Evolutionary conservation across 139 green algal species (phyloP), one percentile per base, ranked within the genome.

Genomic region (Picochlorum sp.): DNA sequence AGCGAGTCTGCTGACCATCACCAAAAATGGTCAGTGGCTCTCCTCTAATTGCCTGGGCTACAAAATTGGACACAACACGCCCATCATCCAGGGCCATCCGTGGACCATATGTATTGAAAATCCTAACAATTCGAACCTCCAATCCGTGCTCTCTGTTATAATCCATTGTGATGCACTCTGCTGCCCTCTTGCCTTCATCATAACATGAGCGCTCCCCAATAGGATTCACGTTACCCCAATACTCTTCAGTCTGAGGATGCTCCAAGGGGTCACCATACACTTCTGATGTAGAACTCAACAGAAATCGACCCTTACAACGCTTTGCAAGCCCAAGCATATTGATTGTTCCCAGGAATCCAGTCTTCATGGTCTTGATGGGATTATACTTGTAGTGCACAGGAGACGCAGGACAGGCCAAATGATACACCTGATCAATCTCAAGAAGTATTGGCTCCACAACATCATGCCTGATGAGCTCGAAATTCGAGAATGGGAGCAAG

Each of bases 361-460:
- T 99, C 76, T 99, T 99, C 52, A 90, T 87, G 2, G 92, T 98
- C 77, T 98, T 98, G 74, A 98, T 95, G 24, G 94, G 94, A 70
- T 99, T 97, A 81, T 97, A 97, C 88, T 99, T 98, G 88, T 99
- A 99, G 77, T 98, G 92, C 21, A 99, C 86, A 10, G 94, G 94
- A 0, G 92, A 98, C 0, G 94, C 94, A n/a, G 94, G 94, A 83
- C 94, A 99, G 6, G 94, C 94, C 26, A 98, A 82, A 73, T 98
- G 94, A 76, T 88, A 99, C 67, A 99, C 90, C 77, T 97, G 86
- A 73, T 99, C 94, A 24, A 98, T 92, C 69, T 99, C 94, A 45
- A 98, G 71, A 62, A 97, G 73, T 44, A 99, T 85, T 18, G 79
- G 81, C 81, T 99, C 87, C 5, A 94, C 86, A 13, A 99, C 89